Percentiles rank a stretch among this genome's conserved stretches.
Conservation (phyloP, 148 eudicot genomes). For the Rhododendron ovatum region DNA sequence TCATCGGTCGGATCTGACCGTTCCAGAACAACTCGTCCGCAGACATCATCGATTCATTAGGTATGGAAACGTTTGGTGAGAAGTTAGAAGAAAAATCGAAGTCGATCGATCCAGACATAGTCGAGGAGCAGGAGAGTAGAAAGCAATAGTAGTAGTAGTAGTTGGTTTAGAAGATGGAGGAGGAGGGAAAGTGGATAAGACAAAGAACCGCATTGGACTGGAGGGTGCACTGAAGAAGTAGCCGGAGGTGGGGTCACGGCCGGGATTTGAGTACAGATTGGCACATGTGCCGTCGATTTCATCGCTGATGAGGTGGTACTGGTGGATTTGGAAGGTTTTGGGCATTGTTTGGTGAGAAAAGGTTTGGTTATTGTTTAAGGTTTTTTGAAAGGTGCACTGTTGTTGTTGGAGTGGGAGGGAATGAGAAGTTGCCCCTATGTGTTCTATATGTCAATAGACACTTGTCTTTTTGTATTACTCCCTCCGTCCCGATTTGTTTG, state of each 20-base stretch:
- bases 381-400: conserved; percentile 7
- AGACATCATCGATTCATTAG: conserved; percentile 18
- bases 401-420: conserved; percentile 1
- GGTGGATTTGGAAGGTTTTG: too few species aligned
- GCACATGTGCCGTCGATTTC: conserved; percentile 19
- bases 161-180: background rate
- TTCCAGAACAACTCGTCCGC: conserved; percentile 32
- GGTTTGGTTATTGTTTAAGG: background rate
- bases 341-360: background rate
- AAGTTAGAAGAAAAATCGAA: conserved; percentile 28
- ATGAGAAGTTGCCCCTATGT: background rate
- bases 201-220: conserved; percentile 24
- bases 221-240: conserved; percentile 33
- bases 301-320: conserved; percentile 18
- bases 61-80: conserved; percentile 6
- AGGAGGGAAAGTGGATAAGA: background rate
- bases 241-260: conserved; percentile 9
- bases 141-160: background rate
- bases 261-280: conserved; percentile 23
- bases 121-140: background rate
- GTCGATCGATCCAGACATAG: conserved; percentile 18
- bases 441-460: too few species aligned
- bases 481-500: too few species aligned
- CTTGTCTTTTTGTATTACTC: too few species aligned
- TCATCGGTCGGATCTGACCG: conserved; percentile 36